phyloP scores from a whole-genome alignment of 306 rosid species.

The Dryas drummondii region DNA sequence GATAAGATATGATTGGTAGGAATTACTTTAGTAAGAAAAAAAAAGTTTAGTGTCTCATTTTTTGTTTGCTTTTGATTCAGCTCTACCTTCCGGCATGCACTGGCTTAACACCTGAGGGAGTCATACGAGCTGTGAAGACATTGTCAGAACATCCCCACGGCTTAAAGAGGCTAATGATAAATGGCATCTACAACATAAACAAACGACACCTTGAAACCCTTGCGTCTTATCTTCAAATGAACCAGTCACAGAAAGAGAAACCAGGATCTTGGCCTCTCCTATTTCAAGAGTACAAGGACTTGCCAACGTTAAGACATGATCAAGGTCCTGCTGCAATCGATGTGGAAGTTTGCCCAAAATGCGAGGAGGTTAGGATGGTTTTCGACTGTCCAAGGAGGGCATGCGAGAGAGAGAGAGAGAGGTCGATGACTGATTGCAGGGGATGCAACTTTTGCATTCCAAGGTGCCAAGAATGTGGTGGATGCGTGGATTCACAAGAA shows the following conservation, averaged over 20 bases:
- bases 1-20: constrained; percentile 34
- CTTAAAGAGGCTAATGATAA: constrained; percentile 53
- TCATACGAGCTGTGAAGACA: constrained; percentile 52
- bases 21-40: background rate
- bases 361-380: constrained; percentile 51
- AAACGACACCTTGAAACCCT: constrained; percentile 58
- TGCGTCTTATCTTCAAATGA: constrained; percentile 29
- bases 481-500: constrained; percentile 40
- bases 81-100: constrained; percentile 76
- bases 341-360: constrained; percentile 63
- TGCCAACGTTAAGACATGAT: constrained; percentile 11
- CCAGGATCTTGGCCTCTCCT: constrained; percentile 34
- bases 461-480: constrained; percentile 80
- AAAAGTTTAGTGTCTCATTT: background rate
- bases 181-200: constrained; percentile 59
- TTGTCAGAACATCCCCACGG: constrained; percentile 47
- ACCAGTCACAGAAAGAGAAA: constrained; percentile 26
- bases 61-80: constrained; percentile 44
- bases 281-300: constrained; percentile 30
- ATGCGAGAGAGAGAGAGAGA: constrained; percentile 45
- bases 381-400: constrained; percentile 59
- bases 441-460: constrained; percentile 68
- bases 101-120: constrained; percentile 70
- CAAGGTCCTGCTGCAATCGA: constrained; percentile 42
- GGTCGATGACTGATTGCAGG: constrained; percentile 34